phyloP scores from a whole-genome alignment of 495 filamentous ascomycete species.

The Penicillium simplicissimum region DNA sequence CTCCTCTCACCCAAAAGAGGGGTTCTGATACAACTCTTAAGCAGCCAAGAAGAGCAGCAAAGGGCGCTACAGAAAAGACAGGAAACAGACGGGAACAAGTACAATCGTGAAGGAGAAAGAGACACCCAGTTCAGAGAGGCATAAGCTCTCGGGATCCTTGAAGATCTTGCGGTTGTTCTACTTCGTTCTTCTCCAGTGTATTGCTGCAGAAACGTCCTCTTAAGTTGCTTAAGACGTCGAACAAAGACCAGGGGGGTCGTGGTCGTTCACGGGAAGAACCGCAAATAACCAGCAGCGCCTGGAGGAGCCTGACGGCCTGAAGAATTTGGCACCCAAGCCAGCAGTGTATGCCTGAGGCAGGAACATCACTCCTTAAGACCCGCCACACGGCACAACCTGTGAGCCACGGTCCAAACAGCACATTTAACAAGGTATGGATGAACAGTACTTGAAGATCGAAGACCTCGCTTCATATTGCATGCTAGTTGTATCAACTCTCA shows the following conservation, averaged over 20 bases:
- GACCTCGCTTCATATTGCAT: background rate
- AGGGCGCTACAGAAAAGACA: constrained; percentile 13
- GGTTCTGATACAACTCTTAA: constrained; percentile 34
- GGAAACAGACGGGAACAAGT: constrained; percentile 22
- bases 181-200: background rate
- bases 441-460: background rate
- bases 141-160: constrained; percentile 9
- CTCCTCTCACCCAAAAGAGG: constrained; percentile 27
- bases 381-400: background rate
- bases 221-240: constrained; percentile 9
- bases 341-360: constrained; percentile 20
- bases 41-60: constrained; percentile 21
- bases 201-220: constrained; percentile 8
- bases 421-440: constrained; percentile 4
- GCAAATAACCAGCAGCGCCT: background rate
- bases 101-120: constrained; percentile 16
- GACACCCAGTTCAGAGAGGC: constrained; percentile 4
- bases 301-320: constrained; percentile 5
- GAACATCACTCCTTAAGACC: constrained; percentile 1
- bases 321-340: background rate
- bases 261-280: background rate
- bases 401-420: background rate
- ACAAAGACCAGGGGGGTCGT: background rate
- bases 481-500: background rate
- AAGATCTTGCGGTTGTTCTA: constrained; percentile 10